Evolutionary conservation across 2,329 filamentous ascomycete species (phyloP).

Genomic region (Grosmannia clavigera): DNA sequence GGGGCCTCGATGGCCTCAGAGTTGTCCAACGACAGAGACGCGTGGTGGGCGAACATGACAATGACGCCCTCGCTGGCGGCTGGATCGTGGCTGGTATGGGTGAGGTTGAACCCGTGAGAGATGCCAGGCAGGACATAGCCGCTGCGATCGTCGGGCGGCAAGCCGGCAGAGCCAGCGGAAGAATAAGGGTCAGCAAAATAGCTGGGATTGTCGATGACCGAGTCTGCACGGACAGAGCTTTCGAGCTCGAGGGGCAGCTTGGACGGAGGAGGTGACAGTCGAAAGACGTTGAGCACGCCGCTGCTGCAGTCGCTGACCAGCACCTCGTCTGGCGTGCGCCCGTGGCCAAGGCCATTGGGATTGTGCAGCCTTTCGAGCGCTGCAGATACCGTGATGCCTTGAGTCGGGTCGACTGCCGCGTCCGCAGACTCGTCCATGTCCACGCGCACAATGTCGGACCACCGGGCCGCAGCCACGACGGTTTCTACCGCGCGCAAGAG

Average conservation of each 20-base stretch:
- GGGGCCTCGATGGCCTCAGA: slow-evolving; percentile 17
- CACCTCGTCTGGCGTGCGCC: slow-evolving; percentile 26
- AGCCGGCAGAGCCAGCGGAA: slow-evolving; percentile 16
- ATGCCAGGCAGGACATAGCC: slow-evolving; percentile 41
- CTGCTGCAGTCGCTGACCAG: slow-evolving; percentile 29
- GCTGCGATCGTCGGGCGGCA: slow-evolving; percentile 30
- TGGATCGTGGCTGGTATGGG: slow-evolving; percentile 17
- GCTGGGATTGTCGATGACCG: slow-evolving; percentile 42
- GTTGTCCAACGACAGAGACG: background rate
- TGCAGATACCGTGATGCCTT: slow-evolving; percentile 28
- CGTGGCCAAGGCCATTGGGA: slow-evolving; percentile 44
- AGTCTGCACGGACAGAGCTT: slow-evolving; percentile 26
- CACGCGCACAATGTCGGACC: slow-evolving; percentile 37
- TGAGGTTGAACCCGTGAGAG: slow-evolving; percentile 25
- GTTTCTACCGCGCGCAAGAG: slow-evolving; percentile 34
- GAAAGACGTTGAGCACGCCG: slow-evolving; percentile 33
- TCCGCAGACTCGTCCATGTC: slow-evolving; percentile 18
- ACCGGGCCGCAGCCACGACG: slow-evolving; percentile 25
- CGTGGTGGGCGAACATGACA: slow-evolving; percentile 28
- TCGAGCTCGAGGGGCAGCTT: slow-evolving; percentile 11
- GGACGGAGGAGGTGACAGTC: background rate
- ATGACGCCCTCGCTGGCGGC: slow-evolving; percentile 28
- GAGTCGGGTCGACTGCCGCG: slow-evolving; percentile 9
- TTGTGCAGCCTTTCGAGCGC: slow-evolving; percentile 34
- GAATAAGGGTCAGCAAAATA: slow-evolving; percentile 42